These are phyloP conservation scores for Agarophyton chilense DNA, from an alignment of 23 red algal genomes.

Conservation along the genomic window DNA sequence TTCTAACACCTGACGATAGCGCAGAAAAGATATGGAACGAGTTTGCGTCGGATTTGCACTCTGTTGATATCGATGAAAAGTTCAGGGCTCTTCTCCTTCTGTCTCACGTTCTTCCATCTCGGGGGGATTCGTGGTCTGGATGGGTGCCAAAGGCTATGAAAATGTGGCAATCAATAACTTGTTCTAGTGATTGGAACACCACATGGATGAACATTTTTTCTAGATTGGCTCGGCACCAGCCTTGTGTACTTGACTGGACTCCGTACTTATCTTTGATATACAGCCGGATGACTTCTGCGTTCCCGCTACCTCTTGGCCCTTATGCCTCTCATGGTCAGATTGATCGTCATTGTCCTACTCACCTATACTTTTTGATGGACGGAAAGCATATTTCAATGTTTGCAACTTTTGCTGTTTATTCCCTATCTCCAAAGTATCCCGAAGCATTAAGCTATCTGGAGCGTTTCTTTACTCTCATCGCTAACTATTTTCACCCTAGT, in stretches of 20 bases:
- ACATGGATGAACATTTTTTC: constrained; percentile 75
- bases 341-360: constrained; percentile 76
- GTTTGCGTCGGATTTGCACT: constrained; percentile 31
- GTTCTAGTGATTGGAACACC: constrained; percentile 73
- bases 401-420: constrained; percentile 67
- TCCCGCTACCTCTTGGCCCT: constrained; percentile 70
- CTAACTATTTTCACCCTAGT: constrained; percentile 81
- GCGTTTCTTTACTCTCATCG: constrained; percentile 65
- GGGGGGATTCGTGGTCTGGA: constrained; percentile 46
- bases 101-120: constrained; percentile 66
- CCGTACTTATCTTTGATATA: constrained; percentile 68
- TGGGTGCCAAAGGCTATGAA: constrained; percentile 71
- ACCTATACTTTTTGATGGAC: constrained; percentile 59
- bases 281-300: constrained; percentile 54
- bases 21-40: constrained; percentile 71
- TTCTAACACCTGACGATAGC: constrained; percentile 40
- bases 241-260: constrained; percentile 77
- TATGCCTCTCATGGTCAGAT: constrained; percentile 73
- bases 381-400: constrained; percentile 29
- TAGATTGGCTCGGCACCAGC: constrained; percentile 77
- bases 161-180: constrained; percentile 64
- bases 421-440: constrained; percentile 56
- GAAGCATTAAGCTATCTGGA: constrained; percentile 44
- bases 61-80: constrained; percentile 1
- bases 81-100: constrained; percentile 68